These are phyloP conservation scores for Martiniozyma asiatica DNA, from an alignment of 1,139 yeast species.

Conservation along the genomic window DNA sequence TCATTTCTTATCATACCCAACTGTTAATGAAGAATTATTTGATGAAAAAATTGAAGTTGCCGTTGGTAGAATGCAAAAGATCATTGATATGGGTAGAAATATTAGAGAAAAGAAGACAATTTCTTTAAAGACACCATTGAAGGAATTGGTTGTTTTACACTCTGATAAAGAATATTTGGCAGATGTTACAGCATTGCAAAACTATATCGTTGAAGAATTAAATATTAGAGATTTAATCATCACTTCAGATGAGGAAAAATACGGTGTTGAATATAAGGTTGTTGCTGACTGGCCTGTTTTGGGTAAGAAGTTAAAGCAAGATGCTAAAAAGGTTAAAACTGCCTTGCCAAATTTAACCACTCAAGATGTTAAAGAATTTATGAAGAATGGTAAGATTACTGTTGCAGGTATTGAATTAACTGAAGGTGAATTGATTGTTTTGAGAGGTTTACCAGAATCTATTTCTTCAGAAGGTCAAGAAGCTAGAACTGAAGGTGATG, in stretches of 20 bases:
- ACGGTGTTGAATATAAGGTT: slow-evolving; percentile 84
- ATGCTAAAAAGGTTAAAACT: slow-evolving; percentile 86
- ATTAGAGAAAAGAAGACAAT: slow-evolving; percentile 93
- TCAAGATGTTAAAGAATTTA: slow-evolving; percentile 67
- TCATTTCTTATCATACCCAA: slow-evolving; percentile 85
- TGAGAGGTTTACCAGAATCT: slow-evolving; percentile 72
- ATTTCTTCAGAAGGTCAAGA: slow-evolving; percentile 60
- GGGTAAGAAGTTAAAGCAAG: slow-evolving; percentile 93
- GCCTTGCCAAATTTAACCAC: slow-evolving; percentile 78
- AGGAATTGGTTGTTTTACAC: slow-evolving; percentile 76
- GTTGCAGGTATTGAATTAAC: slow-evolving; percentile 87
- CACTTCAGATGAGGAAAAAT: slow-evolving; percentile 82
- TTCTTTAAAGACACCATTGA: slow-evolving; percentile 90
- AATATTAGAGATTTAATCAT: slow-evolving; percentile 82
- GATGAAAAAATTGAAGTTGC: slow-evolving; percentile 74
- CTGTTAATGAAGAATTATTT: slow-evolving; percentile 68
- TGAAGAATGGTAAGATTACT: slow-evolving; percentile 59
- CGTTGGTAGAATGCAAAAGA: slow-evolving; percentile 92
- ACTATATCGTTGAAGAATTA: slow-evolving; percentile 79
- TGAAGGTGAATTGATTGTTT: slow-evolving; percentile 78
- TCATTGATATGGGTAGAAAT: slow-evolving; percentile 90
- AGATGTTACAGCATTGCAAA: slow-evolving; percentile 68
- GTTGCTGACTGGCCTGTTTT: slow-evolving; percentile 99
- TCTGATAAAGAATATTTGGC: slow-evolving; percentile 61
- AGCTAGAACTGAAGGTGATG: slow-evolving; percentile 79